Base-by-base conservation (phyloP, 2,329 filamentous ascomycete species). In the Mycosphaerelloides madeirae region DNA sequence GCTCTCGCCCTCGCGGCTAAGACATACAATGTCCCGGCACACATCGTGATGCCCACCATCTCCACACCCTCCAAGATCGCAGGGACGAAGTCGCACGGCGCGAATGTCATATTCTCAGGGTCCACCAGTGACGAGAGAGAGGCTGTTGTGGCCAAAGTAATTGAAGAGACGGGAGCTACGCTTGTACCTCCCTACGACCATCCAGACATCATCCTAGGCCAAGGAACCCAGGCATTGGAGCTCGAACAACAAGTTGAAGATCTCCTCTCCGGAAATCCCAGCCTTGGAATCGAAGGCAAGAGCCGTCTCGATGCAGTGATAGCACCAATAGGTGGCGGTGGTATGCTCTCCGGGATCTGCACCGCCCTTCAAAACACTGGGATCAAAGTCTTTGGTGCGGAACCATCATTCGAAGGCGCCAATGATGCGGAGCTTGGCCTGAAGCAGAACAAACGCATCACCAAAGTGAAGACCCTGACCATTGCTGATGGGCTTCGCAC, bases 41-140 rank as follows among this genome's bases (percentile, higher is more conserved):
- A 91, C 70, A 90, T 97, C 61, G 83, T 97, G 47, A 97, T 97
- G 91, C 91, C 91, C 0, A 65, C 69, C n/a, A 93, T 93, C 61
- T 84, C 83, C 44, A 84, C 86, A 0, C 79, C 85, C n/a, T 83
- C 82, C 51, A 97, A 97, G 67, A 88, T 96, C 51, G 83, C 85
- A 3, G 90, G 84, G 0, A 95, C 91, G 0, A 72, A 76, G 55
- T 77, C 80, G 5, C 88, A 95, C 66, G 87, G 87, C 50, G 86
- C 88, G 3, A 74, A 75, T 31, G 78, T 97, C 25, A 73, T 87
- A 44, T 94, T 95, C 73, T 87, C 81, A 61, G 91, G 91, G 13
- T 83, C 81, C 46, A 95, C 89, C 2, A 79, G 79, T 31, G 70
- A 77, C 3, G 91, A 96, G 72, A 81, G 93, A 37, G 88, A 95